Base-by-base conservation (phyloP, 257 asterid genomes). In the Nicotiana benthamiana region DNA sequence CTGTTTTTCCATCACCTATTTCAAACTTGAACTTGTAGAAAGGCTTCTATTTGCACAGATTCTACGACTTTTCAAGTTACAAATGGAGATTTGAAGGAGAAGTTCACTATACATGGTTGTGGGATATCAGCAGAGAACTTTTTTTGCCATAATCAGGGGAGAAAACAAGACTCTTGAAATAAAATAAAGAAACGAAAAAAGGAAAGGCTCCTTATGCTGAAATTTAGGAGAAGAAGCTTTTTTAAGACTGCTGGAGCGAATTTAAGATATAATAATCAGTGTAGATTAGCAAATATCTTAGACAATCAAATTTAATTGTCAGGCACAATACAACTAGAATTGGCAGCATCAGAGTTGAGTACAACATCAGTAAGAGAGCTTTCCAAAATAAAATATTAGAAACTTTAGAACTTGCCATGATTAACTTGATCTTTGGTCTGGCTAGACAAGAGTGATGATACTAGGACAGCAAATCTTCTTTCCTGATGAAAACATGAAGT, bases 391-490 rank as follows among this genome's bases (percentile, higher is more conserved):
- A 40, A 80, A 30, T 18, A n/a, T 63, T 66, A 40, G 67, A 54
- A 82, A 76, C 82, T 62, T 83, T 28, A 75, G 77, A 72, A 88
- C 97, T 91, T 94, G 86, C 99, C 99, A 81, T 96, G 97, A 82
- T 87, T 94, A 81, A 96, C 96, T 43, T 89, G 85, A 86, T 96
- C 99, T 86, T 94, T 96, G 9, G 99, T 94, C 87, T 96, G 99
- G 91, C 99, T 96, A 32, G 99, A 96, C 84, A 96, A 70, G 80
- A 96, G 97, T 12, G 99, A 90, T 81, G 98, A 94, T 83, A 85
- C 90, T 83, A 96, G 81, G 82, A 94, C 97, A 0, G 98, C 98
- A 75, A 96, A 96, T 85, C 99, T 87, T 87, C 96, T 88, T 90
- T 94, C 99, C 99, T 96, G 92, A 83, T 32, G 68, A 81, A 63